Base-by-base conservation (phyloP, 345 rosid species). In the Corymbia maculata region DNA sequence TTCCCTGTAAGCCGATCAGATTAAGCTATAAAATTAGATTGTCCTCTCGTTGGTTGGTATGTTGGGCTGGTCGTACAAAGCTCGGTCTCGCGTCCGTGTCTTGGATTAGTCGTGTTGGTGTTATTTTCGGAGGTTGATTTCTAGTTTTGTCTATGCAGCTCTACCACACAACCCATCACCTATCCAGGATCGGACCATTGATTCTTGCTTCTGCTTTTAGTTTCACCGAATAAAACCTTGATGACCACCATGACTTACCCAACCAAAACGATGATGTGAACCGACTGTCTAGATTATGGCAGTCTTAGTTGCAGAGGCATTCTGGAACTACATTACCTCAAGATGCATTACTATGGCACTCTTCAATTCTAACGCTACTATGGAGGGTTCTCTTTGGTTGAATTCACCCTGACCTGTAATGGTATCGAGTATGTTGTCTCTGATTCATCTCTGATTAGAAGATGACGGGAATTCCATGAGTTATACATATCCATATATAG, bases 401-500 rank as follows among this genome's bases (percentile, higher is more conserved):
- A 57, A 57, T 57, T 21, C 1, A 22, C 9, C 64, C 3, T 24
- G 3, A 24, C 64, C 21, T 9, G 28, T 57, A 24, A 57, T 24
- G n/a, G 64, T 0, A 3, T 53, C 3, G 21, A 53, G 4, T 53
- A 17, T 7, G 24, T 53, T 53, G 59, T 21, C 4, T 53, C 24
- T 3, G 0, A 1, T 53, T 53, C 59, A 53, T 53, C 59, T 53
- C 59, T 9, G 3, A 1, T 53, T 53, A 9, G 24, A 0, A 53
- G 59, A 53, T 0, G 24, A 53, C 17, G 59, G 59, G 21, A 53
- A 53, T 53, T 53, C 59, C 26, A 19, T 53, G 1, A 53, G 59
- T 3, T 53, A 53, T 53, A 53, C 59, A 53, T 10, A 21, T 7
- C 21, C 4, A 53, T 19, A 22, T 53, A 3, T 19, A 19, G 10